Percentiles rank a stretch among this genome's conserved stretches.
These are phyloP conservation scores for Lasiodiplodia hormozganensis DNA, from an alignment of 2,329 filamentous ascomycete species.

Conservation along the genomic window DNA sequence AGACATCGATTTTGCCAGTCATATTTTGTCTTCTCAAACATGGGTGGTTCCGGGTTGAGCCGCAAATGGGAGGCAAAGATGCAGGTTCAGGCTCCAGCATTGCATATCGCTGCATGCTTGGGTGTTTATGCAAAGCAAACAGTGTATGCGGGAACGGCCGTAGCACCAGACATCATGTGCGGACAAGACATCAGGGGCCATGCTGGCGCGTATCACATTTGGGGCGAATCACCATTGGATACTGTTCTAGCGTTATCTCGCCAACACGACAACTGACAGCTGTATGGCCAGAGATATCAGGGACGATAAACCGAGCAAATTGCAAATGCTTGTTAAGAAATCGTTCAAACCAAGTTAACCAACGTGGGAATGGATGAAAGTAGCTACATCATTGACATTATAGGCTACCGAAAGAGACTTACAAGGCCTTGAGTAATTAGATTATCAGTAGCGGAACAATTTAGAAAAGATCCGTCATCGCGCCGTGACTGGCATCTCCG, in stretches of 20 bases:
- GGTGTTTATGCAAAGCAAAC: slow-evolving; percentile 3
- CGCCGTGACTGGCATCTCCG: slow-evolving; percentile 89
- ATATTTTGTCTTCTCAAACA: too few species aligned
- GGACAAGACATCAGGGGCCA: background rate
- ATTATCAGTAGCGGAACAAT: too few species aligned
- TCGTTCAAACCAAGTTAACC: background rate
- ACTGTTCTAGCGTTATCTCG: background rate
- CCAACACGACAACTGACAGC: background rate
- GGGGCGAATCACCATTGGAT: background rate
- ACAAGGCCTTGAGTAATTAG: background rate
- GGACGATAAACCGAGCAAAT: background rate
- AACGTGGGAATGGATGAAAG: background rate
- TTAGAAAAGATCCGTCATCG: slow-evolving; percentile 80
- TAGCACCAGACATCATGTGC: background rate
- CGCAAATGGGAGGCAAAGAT: background rate
- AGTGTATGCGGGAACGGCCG: background rate
- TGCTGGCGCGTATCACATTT: background rate
- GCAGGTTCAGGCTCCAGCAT: too few species aligned
- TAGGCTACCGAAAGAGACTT: background rate
- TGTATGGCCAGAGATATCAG: background rate
- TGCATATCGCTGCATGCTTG: background rate
- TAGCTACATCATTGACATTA: background rate
- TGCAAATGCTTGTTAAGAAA: background rate
- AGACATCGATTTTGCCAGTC: too few species aligned
- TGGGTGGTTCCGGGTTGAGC: too few species aligned